Base-by-base conservation (phyloP, 2,329 filamentous ascomycete species). In the Macrophomina tecta region DNA sequence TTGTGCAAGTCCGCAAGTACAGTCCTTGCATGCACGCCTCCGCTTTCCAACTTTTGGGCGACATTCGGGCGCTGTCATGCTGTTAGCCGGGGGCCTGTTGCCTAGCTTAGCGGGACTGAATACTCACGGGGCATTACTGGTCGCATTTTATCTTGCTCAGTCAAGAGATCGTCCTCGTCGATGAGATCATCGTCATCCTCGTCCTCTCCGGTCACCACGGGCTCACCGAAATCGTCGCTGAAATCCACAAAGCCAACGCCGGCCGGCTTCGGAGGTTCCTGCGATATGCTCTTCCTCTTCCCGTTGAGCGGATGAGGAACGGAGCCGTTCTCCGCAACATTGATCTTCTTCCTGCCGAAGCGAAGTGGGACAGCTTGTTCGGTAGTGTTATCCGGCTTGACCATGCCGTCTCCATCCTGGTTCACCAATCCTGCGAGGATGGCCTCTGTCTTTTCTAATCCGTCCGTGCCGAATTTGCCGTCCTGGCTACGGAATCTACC, bases 11-110 rank as follows among this genome's bases (percentile, higher is more conserved):
- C 95, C 95, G 76, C 95, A 99, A 8, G 92, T 94, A 83, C 95
- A 99, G 83, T 99, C 95, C 82, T 99, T 98, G 85, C 95, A 99
- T 67, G 95, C 93, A 69, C 94, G 90, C 65, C 94, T 90, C 72
- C 94, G 90, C 83, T 97, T 97, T 67, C 92, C 93, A 52, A 90
- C 86, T 81, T 95, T 92, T 56, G 94, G 94, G 68, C 90, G 88
- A 79, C 95, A 99, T 77, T 96, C 92, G 32, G 90, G 87, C 63
- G 95, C 94, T 92, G 70, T 18, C 32, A 42, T 48, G 53, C n/a
- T 18, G 30, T 66, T 36, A 66, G 56, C 34, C 18, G 18, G 28
- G 30, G 5, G n/a, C 18, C 23, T 23, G 23, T 23, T 23, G 23
- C 23, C 23, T 23, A 23, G 23, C 23, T 23, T 23, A 23, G 23